Conservation (phyloP, 495 filamentous ascomycete genomes). For the Arthonia radiata region DNA sequence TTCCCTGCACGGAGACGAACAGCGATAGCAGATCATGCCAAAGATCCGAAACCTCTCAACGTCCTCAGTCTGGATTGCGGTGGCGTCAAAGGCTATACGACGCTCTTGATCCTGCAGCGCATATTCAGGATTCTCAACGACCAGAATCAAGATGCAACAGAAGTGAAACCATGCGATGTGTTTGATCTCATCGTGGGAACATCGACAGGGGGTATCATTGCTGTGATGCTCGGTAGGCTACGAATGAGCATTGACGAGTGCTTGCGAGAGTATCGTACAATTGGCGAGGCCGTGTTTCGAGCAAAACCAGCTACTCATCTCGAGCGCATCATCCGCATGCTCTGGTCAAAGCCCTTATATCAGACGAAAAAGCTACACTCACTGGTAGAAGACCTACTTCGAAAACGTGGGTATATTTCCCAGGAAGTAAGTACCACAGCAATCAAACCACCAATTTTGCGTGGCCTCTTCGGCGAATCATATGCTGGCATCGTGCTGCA, state of each 20-base stretch:
- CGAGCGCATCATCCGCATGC: no score
- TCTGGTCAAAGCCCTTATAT: no score
- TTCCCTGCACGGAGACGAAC: no score
- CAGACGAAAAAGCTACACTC: slow-evolving; percentile 7
- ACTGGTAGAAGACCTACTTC: slow-evolving; percentile 6
- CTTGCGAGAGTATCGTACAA: slow-evolving; percentile 7
- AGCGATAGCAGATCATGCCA: no score
- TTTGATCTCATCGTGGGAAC: slow-evolving; percentile 1
- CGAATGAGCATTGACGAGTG: slow-evolving; percentile 11
- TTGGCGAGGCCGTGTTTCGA: slow-evolving; percentile 8
- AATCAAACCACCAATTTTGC: slow-evolving; percentile 2
- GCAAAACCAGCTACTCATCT: slow-evolving; percentile 5
- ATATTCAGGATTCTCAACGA: slow-evolving; percentile 13
- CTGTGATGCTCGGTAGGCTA: slow-evolving; percentile 15
- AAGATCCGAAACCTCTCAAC: no score
- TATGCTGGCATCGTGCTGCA: no score
- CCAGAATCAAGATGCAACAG: slow-evolving; percentile 1
- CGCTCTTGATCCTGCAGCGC: slow-evolving; percentile 12
- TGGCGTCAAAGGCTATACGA: slow-evolving; percentile 14
- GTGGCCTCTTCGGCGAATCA: no score
- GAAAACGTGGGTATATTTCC: slow-evolving; percentile 2
- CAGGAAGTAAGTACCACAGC: slow-evolving; percentile 1
- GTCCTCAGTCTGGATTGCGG: slow-evolving; percentile 17
- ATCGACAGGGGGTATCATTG: slow-evolving; percentile 7
- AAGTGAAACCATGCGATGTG: slow-evolving; percentile 12